Percentiles rank a stretch among this genome's conserved stretches.
Evolutionary conservation across 2,329 filamentous ascomycete genomes (phyloP).

Genomic region (Alternaria alternata): DNA sequence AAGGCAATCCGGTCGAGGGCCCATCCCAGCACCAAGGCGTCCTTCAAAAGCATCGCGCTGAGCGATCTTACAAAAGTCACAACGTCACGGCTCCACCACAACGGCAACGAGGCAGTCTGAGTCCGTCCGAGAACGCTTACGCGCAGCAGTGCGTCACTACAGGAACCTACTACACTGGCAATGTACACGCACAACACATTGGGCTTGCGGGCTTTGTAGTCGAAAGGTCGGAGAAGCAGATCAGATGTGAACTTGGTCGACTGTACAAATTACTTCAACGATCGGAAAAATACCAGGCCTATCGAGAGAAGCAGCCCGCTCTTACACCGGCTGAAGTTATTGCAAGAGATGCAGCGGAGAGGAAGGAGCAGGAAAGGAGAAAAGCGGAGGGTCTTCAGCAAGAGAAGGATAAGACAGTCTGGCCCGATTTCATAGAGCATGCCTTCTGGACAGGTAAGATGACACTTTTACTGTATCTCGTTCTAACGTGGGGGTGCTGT

Average conservation of each 20-base stretch:
- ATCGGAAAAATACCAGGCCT: conserved; percentile 57
- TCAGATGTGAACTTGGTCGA: conserved; percentile 38
- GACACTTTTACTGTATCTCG: neutral
- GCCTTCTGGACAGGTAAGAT: conserved; percentile 58
- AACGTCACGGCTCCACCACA: conserved; percentile 21
- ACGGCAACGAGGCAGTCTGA: conserved; percentile 44
- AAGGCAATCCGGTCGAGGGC: conserved; percentile 29
- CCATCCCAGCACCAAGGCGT: conserved; percentile 36
- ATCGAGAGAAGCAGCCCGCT: conserved; percentile 53
- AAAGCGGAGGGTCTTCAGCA: conserved; percentile 31
- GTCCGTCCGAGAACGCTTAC: conserved; percentile 38
- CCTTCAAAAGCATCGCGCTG: conserved; percentile 54
- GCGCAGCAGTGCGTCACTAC: conserved; percentile 23
- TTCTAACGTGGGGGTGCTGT: neutral
- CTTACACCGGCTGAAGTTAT: conserved; percentile 28
- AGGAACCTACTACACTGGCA: conserved; percentile 39
- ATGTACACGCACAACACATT: conserved; percentile 33
- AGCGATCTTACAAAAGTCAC: conserved; percentile 47
- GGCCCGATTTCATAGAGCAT: conserved; percentile 58
- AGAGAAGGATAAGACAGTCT: conserved; percentile 50
- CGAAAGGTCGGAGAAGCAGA: conserved; percentile 40
- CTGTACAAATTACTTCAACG: conserved; percentile 40
- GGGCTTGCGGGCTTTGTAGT: conserved; percentile 27
- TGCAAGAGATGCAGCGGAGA: conserved; percentile 29
- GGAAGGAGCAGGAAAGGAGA: conserved; percentile 21